phyloP scores from a whole-genome alignment of 176 grass and related monocot genomes.

The bread wheat (Triticum aestivum) region DNA sequence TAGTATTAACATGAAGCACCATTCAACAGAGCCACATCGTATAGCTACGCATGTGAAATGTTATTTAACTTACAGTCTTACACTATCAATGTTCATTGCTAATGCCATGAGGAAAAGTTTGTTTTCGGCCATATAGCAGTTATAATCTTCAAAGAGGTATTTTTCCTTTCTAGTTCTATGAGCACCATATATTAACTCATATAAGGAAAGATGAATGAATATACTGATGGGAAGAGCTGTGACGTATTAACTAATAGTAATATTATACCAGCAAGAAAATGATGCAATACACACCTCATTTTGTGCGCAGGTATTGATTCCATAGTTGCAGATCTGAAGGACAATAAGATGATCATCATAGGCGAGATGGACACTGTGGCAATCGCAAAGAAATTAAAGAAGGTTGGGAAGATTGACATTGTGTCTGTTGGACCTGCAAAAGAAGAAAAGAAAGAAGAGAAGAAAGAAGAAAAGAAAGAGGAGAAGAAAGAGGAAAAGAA shows the following conservation, averaged over 20 bases:
- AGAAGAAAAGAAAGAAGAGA: slow-evolving; percentile 88
- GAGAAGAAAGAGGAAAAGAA: slow-evolving; percentile 75
- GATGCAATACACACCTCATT: slow-evolving; percentile 30
- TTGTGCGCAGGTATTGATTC: slow-evolving; percentile 68
- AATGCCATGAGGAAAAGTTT: neutral
- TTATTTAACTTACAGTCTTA: neutral
- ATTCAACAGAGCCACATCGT: neutral
- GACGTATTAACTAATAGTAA: neutral
- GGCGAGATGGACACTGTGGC: slow-evolving; percentile 87
- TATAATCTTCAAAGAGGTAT: neutral
- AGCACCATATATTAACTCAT: neutral
- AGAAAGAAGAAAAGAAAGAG: slow-evolving; percentile 70
- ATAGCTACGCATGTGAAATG: neutral
- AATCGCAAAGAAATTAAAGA: slow-evolving; percentile 92
- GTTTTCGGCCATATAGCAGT: neutral
- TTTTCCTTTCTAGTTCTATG: neutral
- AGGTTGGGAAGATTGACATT: slow-evolving; percentile 85
- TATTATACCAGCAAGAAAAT: slow-evolving; percentile 18
- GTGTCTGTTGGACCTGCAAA: slow-evolving; percentile 84
- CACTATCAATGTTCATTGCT: neutral
- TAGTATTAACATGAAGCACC: neutral
- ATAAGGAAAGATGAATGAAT: neutral
- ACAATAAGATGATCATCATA: slow-evolving; percentile 86
- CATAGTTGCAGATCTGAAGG: slow-evolving; percentile 86
- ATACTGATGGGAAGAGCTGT: neutral